phyloP scores from a whole-genome alignment of 2,329 filamentous ascomycete species.

The Alternaria ventricosa region DNA sequence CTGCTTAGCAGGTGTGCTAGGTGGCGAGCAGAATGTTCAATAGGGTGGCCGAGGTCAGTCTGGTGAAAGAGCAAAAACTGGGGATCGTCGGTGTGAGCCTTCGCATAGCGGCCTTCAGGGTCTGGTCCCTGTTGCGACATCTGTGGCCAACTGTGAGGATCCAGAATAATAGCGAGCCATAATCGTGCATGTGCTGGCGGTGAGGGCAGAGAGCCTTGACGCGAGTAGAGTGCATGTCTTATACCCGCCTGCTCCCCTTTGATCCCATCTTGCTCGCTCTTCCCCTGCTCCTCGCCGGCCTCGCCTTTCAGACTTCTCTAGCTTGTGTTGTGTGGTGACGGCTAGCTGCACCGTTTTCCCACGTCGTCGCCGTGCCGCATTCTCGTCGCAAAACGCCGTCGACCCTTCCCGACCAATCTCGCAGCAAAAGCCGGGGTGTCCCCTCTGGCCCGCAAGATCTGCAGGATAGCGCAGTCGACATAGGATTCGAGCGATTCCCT shows the following conservation, averaged over 20 bases:
- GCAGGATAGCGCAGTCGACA: slow-evolving; percentile 9
- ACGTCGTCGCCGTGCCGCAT: slow-evolving; percentile 9
- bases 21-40: not conserved
- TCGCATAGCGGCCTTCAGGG: slow-evolving; percentile 12
- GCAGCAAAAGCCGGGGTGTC: slow-evolving; percentile 13
- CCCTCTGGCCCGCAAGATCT: slow-evolving; percentile 18
- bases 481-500: not conserved
- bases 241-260: slow-evolving; percentile 2
- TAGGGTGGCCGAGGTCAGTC: slow-evolving; percentile 6
- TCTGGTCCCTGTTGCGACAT: slow-evolving; percentile 12
- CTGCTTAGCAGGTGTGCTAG: not conserved
- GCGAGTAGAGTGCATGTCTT: not conserved
- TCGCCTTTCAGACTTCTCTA: not conserved
- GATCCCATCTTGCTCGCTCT: not conserved
- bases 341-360: slow-evolving; percentile 11
- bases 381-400: slow-evolving; percentile 11
- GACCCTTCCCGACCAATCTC: slow-evolving; percentile 21
- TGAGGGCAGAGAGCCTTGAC: not conserved
- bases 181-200: slow-evolving; percentile 15
- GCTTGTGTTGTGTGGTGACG: slow-evolving; percentile 4
- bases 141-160: slow-evolving; percentile 11
- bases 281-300: not conserved
- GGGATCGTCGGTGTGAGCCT: slow-evolving; percentile 12
- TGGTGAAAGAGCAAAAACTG: slow-evolving; percentile 11
- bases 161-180: slow-evolving; percentile 11